Evolutionary conservation across 176 grass and related monocot species (phyloP).

Genomic region (Guadua angustifolia): DNA sequence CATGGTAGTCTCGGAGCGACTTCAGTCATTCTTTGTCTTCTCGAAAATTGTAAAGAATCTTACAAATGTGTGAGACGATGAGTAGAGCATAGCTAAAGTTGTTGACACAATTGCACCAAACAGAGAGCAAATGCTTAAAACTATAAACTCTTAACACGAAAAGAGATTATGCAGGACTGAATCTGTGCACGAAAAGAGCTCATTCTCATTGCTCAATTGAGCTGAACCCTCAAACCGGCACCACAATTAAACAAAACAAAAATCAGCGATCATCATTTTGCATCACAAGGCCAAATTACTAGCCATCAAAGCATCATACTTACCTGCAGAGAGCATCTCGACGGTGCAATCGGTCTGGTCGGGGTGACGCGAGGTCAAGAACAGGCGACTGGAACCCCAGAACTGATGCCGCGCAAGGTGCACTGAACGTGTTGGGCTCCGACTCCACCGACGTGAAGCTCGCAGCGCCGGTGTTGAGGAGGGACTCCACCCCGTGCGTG

Average conservation of each 20-base stretch:
- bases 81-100: background rate
- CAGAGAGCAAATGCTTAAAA: too few species aligned
- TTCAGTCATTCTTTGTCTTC: too few species aligned
- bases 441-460: slow-evolving; percentile 52
- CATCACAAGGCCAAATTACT: background rate
- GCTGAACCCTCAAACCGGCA: slow-evolving; percentile 78
- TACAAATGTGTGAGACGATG: background rate
- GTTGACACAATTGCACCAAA: too few species aligned
- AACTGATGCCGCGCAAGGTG: slow-evolving; percentile 69
- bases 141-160: too few species aligned
- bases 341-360: slow-evolving; percentile 68
- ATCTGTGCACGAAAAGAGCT: slow-evolving; percentile 66
- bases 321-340: slow-evolving; percentile 88
- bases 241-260: slow-evolving; percentile 4
- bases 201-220: slow-evolving; percentile 68
- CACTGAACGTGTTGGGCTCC: slow-evolving; percentile 53
- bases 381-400: slow-evolving; percentile 75
- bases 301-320: background rate
- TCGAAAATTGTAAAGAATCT: too few species aligned
- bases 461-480: slow-evolving; percentile 75
- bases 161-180: background rate
- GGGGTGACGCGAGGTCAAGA: slow-evolving; percentile 71
- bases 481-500: slow-evolving; percentile 70
- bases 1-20: slow-evolving; percentile 68
- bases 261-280: background rate